phyloP scores from a whole-genome alignment of 176 grass and related monocot species.

The Oryza glaberrima region DNA sequence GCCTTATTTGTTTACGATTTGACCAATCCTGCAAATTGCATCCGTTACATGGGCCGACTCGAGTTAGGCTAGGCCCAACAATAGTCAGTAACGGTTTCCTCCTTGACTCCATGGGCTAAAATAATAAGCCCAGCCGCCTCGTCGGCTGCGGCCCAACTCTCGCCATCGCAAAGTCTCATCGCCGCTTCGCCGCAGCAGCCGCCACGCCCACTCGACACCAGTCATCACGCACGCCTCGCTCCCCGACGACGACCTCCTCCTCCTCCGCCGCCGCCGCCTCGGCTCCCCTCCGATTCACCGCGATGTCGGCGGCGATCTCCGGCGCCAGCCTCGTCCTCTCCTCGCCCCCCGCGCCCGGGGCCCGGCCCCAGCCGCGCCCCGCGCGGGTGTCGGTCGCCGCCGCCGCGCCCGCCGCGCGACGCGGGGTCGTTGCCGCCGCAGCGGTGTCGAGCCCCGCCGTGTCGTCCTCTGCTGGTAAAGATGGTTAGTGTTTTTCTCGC shows the following conservation, averaged over 20 bases:
- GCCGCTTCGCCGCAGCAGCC: background rate
- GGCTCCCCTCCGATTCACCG: background rate
- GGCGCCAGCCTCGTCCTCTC: constrained; percentile 40
- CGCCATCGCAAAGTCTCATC: background rate
- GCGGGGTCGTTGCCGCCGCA: constrained; percentile 34
- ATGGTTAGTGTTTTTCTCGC: constrained; percentile 38
- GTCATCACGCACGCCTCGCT: background rate
- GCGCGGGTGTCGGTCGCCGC: constrained; percentile 36
- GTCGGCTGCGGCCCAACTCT: too few relatives aligned
- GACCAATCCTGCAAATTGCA: background rate
- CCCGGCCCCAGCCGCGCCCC: background rate
- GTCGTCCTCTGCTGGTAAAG: constrained; percentile 20
- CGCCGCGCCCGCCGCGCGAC: constrained; percentile 31
- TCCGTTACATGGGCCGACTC: too few relatives aligned
- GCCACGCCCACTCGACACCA: background rate
- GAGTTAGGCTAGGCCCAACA: too few relatives aligned
- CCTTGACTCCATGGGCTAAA: too few relatives aligned
- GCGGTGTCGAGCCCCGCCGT: constrained; percentile 38
- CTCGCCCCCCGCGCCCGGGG: background rate
- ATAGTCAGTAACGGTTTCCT: too few relatives aligned
- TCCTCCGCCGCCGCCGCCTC: background rate
- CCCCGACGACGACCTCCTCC: background rate
- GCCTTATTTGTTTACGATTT: background rate
- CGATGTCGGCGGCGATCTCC: constrained; percentile 50
- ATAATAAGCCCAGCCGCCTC: too few relatives aligned